Evolutionary conservation across 805 yeast genomes (phyloP), one percentile per base, ranked within the genome.

Genomic region (Yarrowia sp.): DNA sequence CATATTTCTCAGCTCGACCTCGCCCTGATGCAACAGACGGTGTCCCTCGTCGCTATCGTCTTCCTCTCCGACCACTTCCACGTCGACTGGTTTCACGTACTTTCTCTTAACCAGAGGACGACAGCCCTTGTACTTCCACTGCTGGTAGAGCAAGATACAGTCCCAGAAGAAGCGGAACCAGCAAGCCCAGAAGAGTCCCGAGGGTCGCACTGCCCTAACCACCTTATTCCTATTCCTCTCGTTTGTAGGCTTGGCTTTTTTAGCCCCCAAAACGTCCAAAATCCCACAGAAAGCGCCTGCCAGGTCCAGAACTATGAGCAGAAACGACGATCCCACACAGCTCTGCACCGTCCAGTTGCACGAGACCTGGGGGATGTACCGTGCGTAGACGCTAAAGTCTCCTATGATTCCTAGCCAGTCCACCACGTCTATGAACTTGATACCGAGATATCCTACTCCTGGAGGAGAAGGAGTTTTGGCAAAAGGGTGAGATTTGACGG

Each of bases 361-460:
- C 19, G 70, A 48, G 16, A 70, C 56, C 45, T 71, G 72, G 8
- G 72, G 69, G 8, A 50, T n/a, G 26, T 67, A 56, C 3, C 63
- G 36, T 3, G 55, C 50, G 10, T 63, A 48, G 7, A 64, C 64
- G 16, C 45, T 43, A 14, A 70, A 53, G 41, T 66, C 48, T 15
- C 70, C 70, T 1, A 69, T 67, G 36, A 38, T 10, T 35, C 71
- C 69, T 14, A 71, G 41, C 69, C 70, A 69, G 36, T 69, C 58
- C 10, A 71, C 68, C 16, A 55, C 65, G 45, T 71, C 72, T 8
- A 71, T 42, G 68, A 70, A 65, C 65, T 43, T 69, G 32, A 71
- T 16, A 2, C 71, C 72, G 8, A 38, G 55, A 42, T 48, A 70
- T 5, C 72, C 72, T 15, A 67, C 64, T 16, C 55, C 67, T 1